phyloP scores from a whole-genome alignment of 139 green algal genomes.

The Closterium sp. region DNA sequence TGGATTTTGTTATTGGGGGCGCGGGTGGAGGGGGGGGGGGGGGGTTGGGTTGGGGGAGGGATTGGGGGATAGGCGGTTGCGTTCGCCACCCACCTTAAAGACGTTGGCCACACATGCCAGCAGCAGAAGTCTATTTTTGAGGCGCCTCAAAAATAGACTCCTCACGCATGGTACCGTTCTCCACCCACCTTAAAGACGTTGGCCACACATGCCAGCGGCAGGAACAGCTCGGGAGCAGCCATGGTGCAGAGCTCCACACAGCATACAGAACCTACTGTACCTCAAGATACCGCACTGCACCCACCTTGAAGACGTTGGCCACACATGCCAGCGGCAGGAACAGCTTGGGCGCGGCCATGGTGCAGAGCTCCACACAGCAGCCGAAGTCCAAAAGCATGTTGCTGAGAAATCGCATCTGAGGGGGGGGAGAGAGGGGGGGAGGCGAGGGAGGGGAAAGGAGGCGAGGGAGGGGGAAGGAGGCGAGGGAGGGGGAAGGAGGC shows the following conservation, averaged over 20 bases:
- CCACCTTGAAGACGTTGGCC: constrained; percentile 37
- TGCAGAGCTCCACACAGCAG: constrained; percentile 76
- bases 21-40: too few relatives aligned
- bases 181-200: too few relatives aligned
- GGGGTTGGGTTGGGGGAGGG: neutral
- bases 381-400: constrained; percentile 64
- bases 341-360: constrained; percentile 59
- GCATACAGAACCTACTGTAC: too few relatives aligned
- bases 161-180: too few relatives aligned
- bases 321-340: constrained; percentile 77
- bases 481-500: neutral
- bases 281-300: neutral
- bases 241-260: constrained; percentile 76
- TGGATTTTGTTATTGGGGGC: too few relatives aligned
- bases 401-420: constrained; percentile 76
- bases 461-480: neutral
- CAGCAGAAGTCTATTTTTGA: too few relatives aligned
- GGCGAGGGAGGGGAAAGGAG: neutral
- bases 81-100: too few relatives aligned
- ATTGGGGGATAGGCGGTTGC: too few relatives aligned
- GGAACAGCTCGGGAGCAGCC: constrained; percentile 64
- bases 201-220: constrained; percentile 68
- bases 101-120: too few relatives aligned
- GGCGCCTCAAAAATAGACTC: too few relatives aligned
- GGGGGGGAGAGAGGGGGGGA: neutral